These are phyloP conservation scores for Calonectria honghensis DNA, from an alignment of 2,329 filamentous ascomycete species.

Conservation along the genomic window DNA sequence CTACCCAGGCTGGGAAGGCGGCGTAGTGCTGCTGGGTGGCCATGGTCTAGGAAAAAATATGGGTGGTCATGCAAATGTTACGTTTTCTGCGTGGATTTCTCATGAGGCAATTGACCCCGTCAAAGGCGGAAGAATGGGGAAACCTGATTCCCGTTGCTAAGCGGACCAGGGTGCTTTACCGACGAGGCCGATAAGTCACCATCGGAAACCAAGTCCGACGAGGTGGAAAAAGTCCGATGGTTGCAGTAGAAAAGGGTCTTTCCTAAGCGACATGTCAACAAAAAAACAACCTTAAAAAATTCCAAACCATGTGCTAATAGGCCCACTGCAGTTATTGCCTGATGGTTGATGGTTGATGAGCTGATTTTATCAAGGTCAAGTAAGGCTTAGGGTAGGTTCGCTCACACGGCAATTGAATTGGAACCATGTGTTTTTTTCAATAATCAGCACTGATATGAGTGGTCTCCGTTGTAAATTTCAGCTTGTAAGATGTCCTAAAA, in stretches of 20 bases:
- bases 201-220: conserved; percentile 17
- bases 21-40: background rate
- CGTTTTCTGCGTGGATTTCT: conserved; percentile 27
- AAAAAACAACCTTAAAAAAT: conserved; percentile 12
- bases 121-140: conserved; percentile 30
- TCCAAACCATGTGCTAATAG: background rate
- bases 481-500: background rate
- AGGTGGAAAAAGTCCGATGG: background rate
- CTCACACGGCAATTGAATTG: background rate
- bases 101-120: conserved; percentile 34
- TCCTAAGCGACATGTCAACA: background rate
- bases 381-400: conserved; percentile 17
- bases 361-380: background rate
- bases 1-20: conserved; percentile 18
- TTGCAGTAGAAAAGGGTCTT: background rate
- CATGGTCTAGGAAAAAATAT: background rate
- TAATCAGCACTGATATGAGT: background rate
- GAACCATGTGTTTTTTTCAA: background rate
- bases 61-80: conserved; percentile 20
- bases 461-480: background rate
- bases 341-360: background rate
- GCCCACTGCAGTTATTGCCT: background rate
- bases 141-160: conserved; percentile 25
- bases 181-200: conserved; percentile 20
- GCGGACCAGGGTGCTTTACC: conserved; percentile 24